Conservation (phyloP, 2,329 filamentous ascomycete genomes). For the Tolypocladium endophyticum region DNA sequence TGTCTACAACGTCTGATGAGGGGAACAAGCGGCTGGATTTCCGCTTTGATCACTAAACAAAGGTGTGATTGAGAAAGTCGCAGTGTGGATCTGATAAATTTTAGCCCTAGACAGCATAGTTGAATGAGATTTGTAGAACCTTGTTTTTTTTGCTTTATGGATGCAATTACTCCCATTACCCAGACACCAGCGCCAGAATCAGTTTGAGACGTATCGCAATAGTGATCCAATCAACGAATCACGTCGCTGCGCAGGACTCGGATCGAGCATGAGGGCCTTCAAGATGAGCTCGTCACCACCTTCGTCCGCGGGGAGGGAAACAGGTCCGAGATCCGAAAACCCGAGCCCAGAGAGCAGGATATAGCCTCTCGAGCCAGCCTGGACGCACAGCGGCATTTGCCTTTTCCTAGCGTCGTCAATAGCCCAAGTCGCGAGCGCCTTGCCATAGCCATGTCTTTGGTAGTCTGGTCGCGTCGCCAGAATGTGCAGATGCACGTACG, state of each 20-base stretch:
- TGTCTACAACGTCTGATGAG: conserved; percentile 37
- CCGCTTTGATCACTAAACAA: conserved; percentile 33
- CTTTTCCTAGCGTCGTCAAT: conserved; percentile 1
- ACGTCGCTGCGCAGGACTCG: not conserved
- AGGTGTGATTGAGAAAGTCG: too few relatives aligned
- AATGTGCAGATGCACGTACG: conserved; percentile 5
- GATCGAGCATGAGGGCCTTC: conserved; percentile 15
- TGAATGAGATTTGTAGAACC: too few relatives aligned
- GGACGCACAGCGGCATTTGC: conserved; percentile 3
- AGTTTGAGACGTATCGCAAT: not conserved
- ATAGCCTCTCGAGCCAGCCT: conserved; percentile 6
- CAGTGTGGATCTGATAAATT: not conserved
- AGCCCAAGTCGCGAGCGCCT: conserved; percentile 4
- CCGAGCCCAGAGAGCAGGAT: conserved; percentile 9
- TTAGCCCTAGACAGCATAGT: too few relatives aligned
- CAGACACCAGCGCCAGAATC: not conserved
- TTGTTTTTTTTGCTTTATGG: not conserved
- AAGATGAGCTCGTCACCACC: conserved; percentile 5
- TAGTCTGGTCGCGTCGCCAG: conserved; percentile 6
- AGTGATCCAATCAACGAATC: not conserved
- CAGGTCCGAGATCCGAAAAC: conserved; percentile 7
- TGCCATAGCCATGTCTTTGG: conserved; percentile 7
- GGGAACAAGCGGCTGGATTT: conserved; percentile 46
- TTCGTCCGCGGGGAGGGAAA: conserved; percentile 1
- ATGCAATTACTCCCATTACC: not conserved